A percentile compares a stretch with the other conserved stretches of the same genome.
phyloP scores from a whole-genome alignment of 202 grass and related monocot species.

The Cymbopogon flexuosus region DNA sequence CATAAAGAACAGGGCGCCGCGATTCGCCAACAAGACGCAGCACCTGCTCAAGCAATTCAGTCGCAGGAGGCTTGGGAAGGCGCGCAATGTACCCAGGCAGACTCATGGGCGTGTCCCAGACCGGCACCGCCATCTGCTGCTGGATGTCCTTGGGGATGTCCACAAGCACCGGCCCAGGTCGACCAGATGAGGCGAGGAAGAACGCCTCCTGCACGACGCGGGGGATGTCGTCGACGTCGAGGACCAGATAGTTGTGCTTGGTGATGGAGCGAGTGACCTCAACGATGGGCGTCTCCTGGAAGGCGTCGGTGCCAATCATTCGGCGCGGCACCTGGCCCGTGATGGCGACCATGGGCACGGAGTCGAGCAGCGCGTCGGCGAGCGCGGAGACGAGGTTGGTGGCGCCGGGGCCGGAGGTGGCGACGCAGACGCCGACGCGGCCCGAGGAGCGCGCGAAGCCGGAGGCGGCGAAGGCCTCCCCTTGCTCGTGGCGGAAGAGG shows the following conservation, averaged over 20 bases:
- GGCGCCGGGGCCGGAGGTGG: slow-evolving; percentile 86
- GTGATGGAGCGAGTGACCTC: slow-evolving; percentile 94
- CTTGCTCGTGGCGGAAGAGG: slow-evolving; percentile 92
- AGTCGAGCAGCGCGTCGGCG: slow-evolving; percentile 88
- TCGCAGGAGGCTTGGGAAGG: slow-evolving; percentile 67
- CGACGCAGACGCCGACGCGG: slow-evolving; percentile 68
- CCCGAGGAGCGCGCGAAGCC: slow-evolving; percentile 79
- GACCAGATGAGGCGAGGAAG: slow-evolving; percentile 63
- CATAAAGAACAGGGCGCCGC: slow-evolving; percentile 69
- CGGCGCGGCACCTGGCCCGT: slow-evolving; percentile 89
- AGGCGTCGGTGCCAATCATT: slow-evolving; percentile 94
- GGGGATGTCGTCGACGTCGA: slow-evolving; percentile 77
- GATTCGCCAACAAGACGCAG: slow-evolving; percentile 69
- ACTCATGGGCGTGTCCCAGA: slow-evolving; percentile 56
- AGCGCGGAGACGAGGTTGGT: slow-evolving; percentile 92
- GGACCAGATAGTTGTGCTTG: slow-evolving; percentile 84
- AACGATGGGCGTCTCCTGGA: slow-evolving; percentile 92
- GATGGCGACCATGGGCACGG: slow-evolving; percentile 81
- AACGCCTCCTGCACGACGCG: slow-evolving; percentile 82
- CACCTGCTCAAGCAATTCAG: slow-evolving; percentile 67
- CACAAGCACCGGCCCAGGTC: slow-evolving; percentile 78
- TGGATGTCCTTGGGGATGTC: slow-evolving; percentile 96
- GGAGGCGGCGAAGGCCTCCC: slow-evolving; percentile 79
- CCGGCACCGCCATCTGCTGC: slow-evolving; percentile 68
- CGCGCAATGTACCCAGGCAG: slow-evolving; percentile 75